Conservation (phyloP, 176 grass and related monocot species). For the Zoysia japonica region DNA sequence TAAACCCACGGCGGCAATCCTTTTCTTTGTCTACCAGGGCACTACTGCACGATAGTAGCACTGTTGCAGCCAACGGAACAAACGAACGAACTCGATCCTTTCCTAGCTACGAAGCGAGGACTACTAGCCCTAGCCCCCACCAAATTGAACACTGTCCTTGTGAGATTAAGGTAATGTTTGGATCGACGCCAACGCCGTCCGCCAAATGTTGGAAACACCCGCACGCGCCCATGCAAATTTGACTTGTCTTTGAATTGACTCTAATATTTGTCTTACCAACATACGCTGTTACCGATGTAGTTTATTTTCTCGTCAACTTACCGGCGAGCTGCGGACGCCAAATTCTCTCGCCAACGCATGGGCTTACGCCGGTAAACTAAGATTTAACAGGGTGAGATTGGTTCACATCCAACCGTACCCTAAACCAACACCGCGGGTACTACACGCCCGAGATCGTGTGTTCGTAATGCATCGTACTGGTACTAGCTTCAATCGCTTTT, state of each 20-base stretch:
- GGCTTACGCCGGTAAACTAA: too few relatives aligned
- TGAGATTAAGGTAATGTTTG: neutral
- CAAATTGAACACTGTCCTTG: neutral
- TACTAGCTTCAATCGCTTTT: neutral
- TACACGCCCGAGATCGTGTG: neutral
- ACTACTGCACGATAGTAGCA: neutral
- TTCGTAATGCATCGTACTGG: neutral
- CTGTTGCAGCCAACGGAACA: neutral
- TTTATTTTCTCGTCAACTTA: too few relatives aligned
- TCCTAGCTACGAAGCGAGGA: neutral
- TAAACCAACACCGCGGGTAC: neutral
- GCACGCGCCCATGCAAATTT: too few relatives aligned
- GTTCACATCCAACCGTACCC: too few relatives aligned
- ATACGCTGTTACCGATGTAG: too few relatives aligned
- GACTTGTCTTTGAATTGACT: too few relatives aligned
- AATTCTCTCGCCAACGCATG: too few relatives aligned
- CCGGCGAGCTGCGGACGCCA: too few relatives aligned
- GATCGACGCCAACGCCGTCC: too few relatives aligned
- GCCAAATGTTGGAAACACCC: too few relatives aligned
- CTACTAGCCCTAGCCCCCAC: neutral
- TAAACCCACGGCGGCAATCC: conserved; percentile 2
- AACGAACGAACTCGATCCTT: neutral
- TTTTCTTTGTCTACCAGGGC: neutral
- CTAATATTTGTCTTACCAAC: too few relatives aligned
- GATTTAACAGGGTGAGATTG: too few relatives aligned